Base-by-base conservation (phyloP, 768 basidiomycete genomes). In the Sporobolomyces roseus region DNA sequence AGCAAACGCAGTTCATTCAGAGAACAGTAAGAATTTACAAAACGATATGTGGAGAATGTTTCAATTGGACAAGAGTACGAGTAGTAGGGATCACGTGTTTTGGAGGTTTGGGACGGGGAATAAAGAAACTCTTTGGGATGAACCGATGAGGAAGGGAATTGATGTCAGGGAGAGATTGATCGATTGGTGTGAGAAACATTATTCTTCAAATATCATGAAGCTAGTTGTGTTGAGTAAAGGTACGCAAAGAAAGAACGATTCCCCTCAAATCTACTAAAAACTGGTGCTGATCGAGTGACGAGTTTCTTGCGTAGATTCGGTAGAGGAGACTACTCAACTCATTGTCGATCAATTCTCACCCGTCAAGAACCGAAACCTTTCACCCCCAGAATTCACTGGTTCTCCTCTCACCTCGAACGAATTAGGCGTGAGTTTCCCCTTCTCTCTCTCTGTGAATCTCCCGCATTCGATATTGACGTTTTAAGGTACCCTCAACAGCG, bases 1-100 rank as follows among this genome's bases (percentile, higher is more conserved):
- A 80, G 83, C 97, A 68, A 92, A 92, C 74, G 96, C 96, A 2
- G 93, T 99, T 38, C 88, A 99, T 77, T 97, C 93, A 0, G 96
- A 99, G 77, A 88, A 98, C 83, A 90, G 90, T 81, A 98, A 97
- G 82, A 99, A 98, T 77, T 85, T 90, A 58, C 94, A 96, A 78
- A 81, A 82, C 3, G 92, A 97, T 77, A 82, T 87, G 78, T 96
- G 92, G 91, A 86, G 96, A 21, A 86, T 93, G 64, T 98, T 89
- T 79, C 96, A 99, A 78, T 80, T 97, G 36, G 90, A 90, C 79
- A 98, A 98, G 79, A 84, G 87, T 41, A 67, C 68, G 29, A 80
- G 78, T 74, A 79, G 79, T 62, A 71, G 80, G n/a, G 78, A 74
- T 76, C 23, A 82, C 65, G 74, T 76, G 3, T 81, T 78, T 71